Evolutionary conservation across 192 early-diverging fungal genomes (phyloP).

Genomic region (Paraglomus brasilianum): DNA sequence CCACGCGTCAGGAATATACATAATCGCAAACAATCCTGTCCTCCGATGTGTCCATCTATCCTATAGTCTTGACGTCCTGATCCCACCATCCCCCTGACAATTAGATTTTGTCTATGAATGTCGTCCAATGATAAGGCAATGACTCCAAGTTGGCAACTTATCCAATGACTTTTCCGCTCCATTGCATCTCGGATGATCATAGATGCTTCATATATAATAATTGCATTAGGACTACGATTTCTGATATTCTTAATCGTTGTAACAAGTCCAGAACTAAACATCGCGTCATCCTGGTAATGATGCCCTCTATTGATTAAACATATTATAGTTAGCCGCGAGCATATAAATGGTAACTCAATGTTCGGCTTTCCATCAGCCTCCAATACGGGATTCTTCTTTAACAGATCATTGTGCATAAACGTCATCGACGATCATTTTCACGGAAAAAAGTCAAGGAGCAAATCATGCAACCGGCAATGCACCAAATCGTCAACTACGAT

Average conservation of each 20-base stretch:
- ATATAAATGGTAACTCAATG: constrained; percentile 45
- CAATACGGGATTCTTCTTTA: constrained; percentile 30
- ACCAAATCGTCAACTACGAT: constrained; percentile 42
- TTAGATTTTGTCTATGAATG: constrained; percentile 46
- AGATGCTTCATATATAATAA: constrained; percentile 51
- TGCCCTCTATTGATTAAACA: constrained; percentile 48
- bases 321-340: constrained; percentile 35
- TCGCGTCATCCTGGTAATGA: constrained; percentile 35
- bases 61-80: constrained; percentile 44
- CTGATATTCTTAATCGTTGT: constrained; percentile 42
- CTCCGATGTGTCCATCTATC: constrained; percentile 55
- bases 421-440: constrained; percentile 26
- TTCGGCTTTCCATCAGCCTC: constrained; percentile 32
- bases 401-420: constrained; percentile 48
- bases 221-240: constrained; percentile 32
- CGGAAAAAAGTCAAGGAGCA: no score
- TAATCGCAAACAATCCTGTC: constrained; percentile 54
- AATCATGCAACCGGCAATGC: constrained; percentile 18
- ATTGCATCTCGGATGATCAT: constrained; percentile 45
- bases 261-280: constrained; percentile 38
- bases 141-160: constrained; percentile 35
- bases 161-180: constrained; percentile 6
- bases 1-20: constrained; percentile 52
- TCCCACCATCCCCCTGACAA: constrained; percentile 50
- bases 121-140: constrained; percentile 43